Conservation (phyloP, 1,139 yeast species). For the Candida tunisiensis region DNA sequence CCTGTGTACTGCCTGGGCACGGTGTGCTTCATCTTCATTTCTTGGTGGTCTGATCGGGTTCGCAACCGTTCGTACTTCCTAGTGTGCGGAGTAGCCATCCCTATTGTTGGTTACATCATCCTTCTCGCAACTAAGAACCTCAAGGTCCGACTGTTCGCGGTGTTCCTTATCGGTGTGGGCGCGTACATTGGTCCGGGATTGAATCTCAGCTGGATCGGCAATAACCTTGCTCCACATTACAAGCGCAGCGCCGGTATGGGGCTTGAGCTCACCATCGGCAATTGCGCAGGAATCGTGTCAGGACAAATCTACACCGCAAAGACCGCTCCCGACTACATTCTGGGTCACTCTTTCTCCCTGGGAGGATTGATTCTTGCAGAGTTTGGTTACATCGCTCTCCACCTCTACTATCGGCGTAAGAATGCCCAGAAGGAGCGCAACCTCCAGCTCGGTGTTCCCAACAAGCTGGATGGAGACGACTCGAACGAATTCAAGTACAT, state of each 20-base stretch:
- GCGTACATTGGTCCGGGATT: constrained; percentile 23
- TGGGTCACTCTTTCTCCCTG: constrained; percentile 18
- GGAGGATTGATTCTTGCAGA: background rate
- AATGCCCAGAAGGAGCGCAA: constrained; percentile 1
- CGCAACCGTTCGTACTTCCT: constrained; percentile 12
- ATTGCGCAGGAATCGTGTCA: constrained; percentile 26
- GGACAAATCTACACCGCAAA: constrained; percentile 22
- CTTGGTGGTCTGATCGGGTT: constrained; percentile 25
- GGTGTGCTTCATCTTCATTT: constrained; percentile 21
- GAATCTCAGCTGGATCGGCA: constrained; percentile 24
- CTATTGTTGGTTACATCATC: constrained; percentile 2
- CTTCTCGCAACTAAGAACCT: constrained; percentile 13
- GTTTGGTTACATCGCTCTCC: background rate
- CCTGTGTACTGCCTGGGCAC: constrained; percentile 32
- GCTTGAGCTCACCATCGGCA: constrained; percentile 25
- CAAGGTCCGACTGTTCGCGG: constrained; percentile 26
- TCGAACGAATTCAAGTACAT: constrained; percentile 4
- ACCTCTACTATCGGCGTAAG: background rate
- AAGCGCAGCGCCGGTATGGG: constrained; percentile 26
- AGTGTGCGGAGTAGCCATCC: constrained; percentile 14
- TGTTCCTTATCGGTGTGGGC: constrained; percentile 23
- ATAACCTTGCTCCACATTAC: constrained; percentile 24
- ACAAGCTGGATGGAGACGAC: constrained; percentile 5
- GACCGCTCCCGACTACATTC: constrained; percentile 17
- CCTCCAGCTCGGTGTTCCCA: constrained; percentile 1